Evolutionary conservation across 1,284 basidiomycete genomes (phyloP).

Genomic region (Phellinidium pouzarii): DNA sequence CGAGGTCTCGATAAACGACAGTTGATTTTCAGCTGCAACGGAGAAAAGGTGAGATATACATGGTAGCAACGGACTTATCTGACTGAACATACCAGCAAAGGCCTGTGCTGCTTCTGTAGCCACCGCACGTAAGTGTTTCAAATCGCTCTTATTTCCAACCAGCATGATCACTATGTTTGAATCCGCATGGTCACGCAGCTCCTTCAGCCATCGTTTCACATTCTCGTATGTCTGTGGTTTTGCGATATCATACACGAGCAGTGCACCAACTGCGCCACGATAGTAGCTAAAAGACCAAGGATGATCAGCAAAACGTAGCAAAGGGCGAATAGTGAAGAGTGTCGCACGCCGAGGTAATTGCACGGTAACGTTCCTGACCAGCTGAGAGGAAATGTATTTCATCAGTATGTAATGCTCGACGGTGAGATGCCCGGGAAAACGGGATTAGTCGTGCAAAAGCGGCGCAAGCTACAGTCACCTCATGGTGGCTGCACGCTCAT

Average conservation of each 20-base stretch:
- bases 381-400: no score
- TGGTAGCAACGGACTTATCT: not conserved
- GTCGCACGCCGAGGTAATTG: slow-evolving; percentile 92
- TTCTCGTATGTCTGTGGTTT: slow-evolving; percentile 96
- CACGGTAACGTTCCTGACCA: slow-evolving; percentile 97
- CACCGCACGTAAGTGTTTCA: slow-evolving; percentile 94
- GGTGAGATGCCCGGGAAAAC: no score
- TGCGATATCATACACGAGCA: slow-evolving; percentile 90
- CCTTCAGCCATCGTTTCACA: slow-evolving; percentile 97
- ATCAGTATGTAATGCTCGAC: no score
- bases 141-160: slow-evolving; percentile 95
- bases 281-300: slow-evolving; percentile 66
- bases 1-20: slow-evolving; percentile 98
- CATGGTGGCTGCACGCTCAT: not conserved
- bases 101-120: slow-evolving; percentile 91
- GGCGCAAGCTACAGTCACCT: not conserved
- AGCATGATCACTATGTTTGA: slow-evolving; percentile 94
- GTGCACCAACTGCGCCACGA: slow-evolving; percentile 92
- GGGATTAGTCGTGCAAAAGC: not conserved
- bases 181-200: slow-evolving; percentile 91
- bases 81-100: slow-evolving; percentile 60
- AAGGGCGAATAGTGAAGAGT: slow-evolving; percentile 2
- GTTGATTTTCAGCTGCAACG: slow-evolving; percentile 62
- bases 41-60: not conserved
- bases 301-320: not conserved